These are phyloP conservation scores for Tetrahymena malaccensis DNA, from an alignment of 73 alveolate genomes.

Conservation along the genomic window DNA sequence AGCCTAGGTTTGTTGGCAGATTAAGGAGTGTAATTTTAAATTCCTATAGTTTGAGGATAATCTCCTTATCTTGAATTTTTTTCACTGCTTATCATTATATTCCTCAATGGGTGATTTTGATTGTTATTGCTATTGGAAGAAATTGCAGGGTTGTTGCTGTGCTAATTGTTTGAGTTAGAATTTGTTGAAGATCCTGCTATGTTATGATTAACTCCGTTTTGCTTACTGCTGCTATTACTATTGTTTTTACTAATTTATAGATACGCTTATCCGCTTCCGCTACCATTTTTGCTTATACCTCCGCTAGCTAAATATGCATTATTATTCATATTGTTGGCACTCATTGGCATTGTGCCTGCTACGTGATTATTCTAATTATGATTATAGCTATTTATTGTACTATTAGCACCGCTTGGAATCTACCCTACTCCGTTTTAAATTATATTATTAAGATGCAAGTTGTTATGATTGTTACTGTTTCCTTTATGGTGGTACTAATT, in stretches of 20 bases:
- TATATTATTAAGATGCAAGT: background rate
- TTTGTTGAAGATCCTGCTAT: background rate
- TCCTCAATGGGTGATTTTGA: background rate
- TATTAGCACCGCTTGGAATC: background rate
- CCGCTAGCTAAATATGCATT: background rate
- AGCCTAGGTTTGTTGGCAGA: background rate
- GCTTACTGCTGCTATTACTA: background rate
- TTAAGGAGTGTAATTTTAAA: background rate
- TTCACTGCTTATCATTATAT: background rate
- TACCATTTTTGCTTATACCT: background rate
- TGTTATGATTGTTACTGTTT: background rate
- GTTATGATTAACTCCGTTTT: background rate
- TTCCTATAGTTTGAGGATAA: background rate
- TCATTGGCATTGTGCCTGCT: background rate
- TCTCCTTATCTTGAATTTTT: background rate
- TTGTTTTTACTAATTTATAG: background rate
- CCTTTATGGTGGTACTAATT: background rate
- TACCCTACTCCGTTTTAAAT: background rate
- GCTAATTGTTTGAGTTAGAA: background rate
- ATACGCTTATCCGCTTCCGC: background rate
- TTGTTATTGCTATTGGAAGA: background rate
- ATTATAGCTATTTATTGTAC: background rate
- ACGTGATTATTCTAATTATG: background rate
- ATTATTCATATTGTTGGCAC: background rate
- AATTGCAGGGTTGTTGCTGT: background rate